These are phyloP conservation scores for Cutaneotrichosporon mucoides DNA, from an alignment of 1,284 basidiomycete genomes.

Conservation along the genomic window DNA sequence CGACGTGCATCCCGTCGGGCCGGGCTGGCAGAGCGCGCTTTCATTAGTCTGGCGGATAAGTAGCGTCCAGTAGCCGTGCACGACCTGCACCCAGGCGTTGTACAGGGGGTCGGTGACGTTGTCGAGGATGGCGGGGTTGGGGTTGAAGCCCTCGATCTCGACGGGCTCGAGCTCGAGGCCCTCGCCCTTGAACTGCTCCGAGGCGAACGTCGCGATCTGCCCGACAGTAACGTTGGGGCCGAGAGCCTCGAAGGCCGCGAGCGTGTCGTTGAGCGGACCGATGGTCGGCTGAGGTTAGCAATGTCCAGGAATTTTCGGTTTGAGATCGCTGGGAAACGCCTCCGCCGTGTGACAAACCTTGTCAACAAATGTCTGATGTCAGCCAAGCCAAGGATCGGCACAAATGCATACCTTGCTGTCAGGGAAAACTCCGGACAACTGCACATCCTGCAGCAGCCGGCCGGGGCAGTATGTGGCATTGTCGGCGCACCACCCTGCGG, in stretches of 20 bases:
- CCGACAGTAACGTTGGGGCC: constrained; percentile 55
- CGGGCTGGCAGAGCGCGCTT: constrained; percentile 60
- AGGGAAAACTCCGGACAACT: constrained; percentile 66
- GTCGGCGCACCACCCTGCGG: constrained; percentile 28
- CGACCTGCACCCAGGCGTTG: constrained; percentile 67
- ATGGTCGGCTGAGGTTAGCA: constrained; percentile 60
- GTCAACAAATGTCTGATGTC: constrained; percentile 64
- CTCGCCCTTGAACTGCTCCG: constrained; percentile 75
- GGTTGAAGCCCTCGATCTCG: constrained; percentile 59
- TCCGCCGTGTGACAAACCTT: constrained; percentile 43
- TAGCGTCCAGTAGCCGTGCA: constrained; percentile 76
- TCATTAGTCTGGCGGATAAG: constrained; percentile 68
- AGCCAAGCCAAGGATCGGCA: not conserved
- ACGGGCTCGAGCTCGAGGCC: constrained; percentile 73
- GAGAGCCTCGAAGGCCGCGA: constrained; percentile 64
- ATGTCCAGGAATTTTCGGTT: not conserved
- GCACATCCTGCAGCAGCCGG: constrained; percentile 73
- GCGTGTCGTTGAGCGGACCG: constrained; percentile 60
- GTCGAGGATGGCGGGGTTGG: constrained; percentile 63
- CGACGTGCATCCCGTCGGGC: constrained; percentile 62
- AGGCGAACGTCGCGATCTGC: constrained; percentile 61
- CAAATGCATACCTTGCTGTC: constrained; percentile 67
- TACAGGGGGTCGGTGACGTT: constrained; percentile 69
- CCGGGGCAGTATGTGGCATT: constrained; percentile 80
- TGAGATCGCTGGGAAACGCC: not conserved